Percentiles rank a stretch among this genome's conserved stretches.
Evolutionary conservation across 805 yeast genomes (phyloP).

Genomic region (Crinitomyces ghanaensis): DNA sequence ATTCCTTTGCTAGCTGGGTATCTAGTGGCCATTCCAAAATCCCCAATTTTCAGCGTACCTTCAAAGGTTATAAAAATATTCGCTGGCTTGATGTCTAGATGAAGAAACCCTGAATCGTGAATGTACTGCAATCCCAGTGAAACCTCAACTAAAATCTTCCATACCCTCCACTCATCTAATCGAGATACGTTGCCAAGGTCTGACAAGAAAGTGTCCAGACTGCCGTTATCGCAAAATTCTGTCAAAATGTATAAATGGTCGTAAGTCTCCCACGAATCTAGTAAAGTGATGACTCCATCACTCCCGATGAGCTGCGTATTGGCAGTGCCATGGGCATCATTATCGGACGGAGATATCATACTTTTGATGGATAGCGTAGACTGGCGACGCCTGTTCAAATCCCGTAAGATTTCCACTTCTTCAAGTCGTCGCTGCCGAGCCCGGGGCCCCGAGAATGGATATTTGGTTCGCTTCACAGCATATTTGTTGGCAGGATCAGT

Average conservation of each 20-base stretch:
- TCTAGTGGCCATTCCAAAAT: conserved; percentile 87
- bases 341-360: conserved; percentile 29
- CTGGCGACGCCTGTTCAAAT: conserved; percentile 16
- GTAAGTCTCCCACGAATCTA: conserved; percentile 74
- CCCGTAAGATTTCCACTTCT: conserved; percentile 56
- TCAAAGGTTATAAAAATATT: conserved; percentile 90
- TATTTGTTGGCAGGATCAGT: conserved; percentile 30
- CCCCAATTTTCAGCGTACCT: conserved; percentile 88
- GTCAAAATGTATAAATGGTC: conserved; percentile 81
- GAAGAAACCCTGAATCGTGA: conserved; percentile 67
- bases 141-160: conserved; percentile 88
- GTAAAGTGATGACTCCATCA: conserved; percentile 65
- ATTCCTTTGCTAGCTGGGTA: conserved; percentile 49
- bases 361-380: too few species aligned
- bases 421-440: conserved; percentile 54
- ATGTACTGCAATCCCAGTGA: conserved; percentile 69
- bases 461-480: conserved; percentile 82
- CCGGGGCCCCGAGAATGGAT: conserved; percentile 46
- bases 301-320: too few species aligned
- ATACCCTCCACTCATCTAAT: conserved; percentile 92
- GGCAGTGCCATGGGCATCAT: too few species aligned
- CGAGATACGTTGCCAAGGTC: conserved; percentile 67
- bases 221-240: conserved; percentile 91
- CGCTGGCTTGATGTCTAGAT: conserved; percentile 90
- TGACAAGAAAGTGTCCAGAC: conserved; percentile 65